Conservation (phyloP, 2,329 filamentous ascomycete species). For the Colletotrichum sp. region DNA sequence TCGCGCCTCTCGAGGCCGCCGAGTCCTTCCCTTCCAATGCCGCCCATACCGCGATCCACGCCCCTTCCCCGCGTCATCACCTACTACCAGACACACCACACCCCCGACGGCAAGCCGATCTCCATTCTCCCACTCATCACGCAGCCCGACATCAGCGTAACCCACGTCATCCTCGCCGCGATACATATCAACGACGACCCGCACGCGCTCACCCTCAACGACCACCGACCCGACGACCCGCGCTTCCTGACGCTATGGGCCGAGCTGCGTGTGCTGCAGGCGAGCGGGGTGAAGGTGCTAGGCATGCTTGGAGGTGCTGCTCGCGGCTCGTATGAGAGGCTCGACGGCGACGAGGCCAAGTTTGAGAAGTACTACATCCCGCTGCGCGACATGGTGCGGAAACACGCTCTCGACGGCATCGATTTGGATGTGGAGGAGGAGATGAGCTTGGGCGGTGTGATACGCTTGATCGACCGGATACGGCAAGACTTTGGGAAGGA, state of each 20-base stretch:
- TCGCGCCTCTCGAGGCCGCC: not conserved
- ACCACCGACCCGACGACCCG: conserved; percentile 72
- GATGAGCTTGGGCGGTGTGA: conserved; percentile 70
- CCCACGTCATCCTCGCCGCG: conserved; percentile 86
- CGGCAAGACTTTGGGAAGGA: conserved; percentile 70
- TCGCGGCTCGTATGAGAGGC: conserved; percentile 68
- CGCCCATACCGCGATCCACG: conserved; percentile 11
- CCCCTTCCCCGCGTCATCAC: conserved; percentile 53
- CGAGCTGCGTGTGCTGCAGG: conserved; percentile 75
- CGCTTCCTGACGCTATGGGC: conserved; percentile 78
- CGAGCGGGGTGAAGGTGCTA: conserved; percentile 77
- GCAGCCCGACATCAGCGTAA: conserved; percentile 56
- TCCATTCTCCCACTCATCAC: conserved; percentile 59
- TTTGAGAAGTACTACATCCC: conserved; percentile 80
- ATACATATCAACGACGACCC: conserved; percentile 80
- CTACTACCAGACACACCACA: conserved; percentile 63
- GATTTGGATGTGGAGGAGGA: conserved; percentile 83
- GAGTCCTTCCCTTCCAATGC: not conserved
- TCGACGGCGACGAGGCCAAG: conserved; percentile 58
- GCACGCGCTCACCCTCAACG: conserved; percentile 76
- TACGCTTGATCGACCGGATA: conserved; percentile 70
- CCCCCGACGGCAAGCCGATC: conserved; percentile 46
- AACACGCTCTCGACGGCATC: conserved; percentile 68
- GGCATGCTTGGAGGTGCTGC: conserved; percentile 90
- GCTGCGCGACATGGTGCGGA: conserved; percentile 67